Percentiles rank a stretch among this genome's conserved stretches.
These are phyloP conservation scores for Apophysomyces elegans DNA, from an alignment of 371 early-diverging fungal species.

Conservation along the genomic window DNA sequence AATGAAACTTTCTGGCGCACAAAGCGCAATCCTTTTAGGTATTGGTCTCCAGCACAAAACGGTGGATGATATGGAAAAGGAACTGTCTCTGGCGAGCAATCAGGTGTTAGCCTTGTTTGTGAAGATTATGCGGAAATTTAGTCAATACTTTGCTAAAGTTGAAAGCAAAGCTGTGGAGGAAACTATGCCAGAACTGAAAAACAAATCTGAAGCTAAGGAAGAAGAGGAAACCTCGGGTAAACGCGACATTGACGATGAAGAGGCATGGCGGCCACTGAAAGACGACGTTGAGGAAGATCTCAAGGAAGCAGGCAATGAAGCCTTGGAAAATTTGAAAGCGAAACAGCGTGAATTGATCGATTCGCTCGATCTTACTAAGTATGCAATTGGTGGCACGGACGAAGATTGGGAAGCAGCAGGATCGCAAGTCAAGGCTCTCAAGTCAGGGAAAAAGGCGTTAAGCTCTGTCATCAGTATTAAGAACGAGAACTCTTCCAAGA, in stretches of 20 bases:
- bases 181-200: slow-evolving; percentile 28
- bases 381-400: slow-evolving; percentile 75
- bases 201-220: slow-evolving; percentile 25
- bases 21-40: slow-evolving; percentile 84
- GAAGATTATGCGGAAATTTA: slow-evolving; percentile 84
- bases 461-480: slow-evolving; percentile 78
- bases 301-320: slow-evolving; percentile 79
- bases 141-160: slow-evolving; percentile 64
- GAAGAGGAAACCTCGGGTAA: slow-evolving; percentile 39
- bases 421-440: slow-evolving; percentile 55
- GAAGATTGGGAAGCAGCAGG: slow-evolving; percentile 74
- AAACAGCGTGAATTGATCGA: slow-evolving; percentile 88
- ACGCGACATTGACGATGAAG: slow-evolving; percentile 75
- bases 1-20: slow-evolving; percentile 84
- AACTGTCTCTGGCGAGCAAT: slow-evolving; percentile 80
- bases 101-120: slow-evolving; percentile 94
- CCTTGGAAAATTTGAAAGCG: slow-evolving; percentile 60
- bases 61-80: slow-evolving; percentile 84
- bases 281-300: slow-evolving; percentile 79
- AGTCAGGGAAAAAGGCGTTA: slow-evolving; percentile 42
- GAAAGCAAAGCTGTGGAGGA: slow-evolving; percentile 53
- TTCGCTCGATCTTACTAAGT: slow-evolving; percentile 74
- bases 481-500: slow-evolving; percentile 77
- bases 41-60: slow-evolving; percentile 93
- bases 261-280: slow-evolving; percentile 85